These are phyloP conservation scores for Fusarium sp. DNA, from an alignment of 2,329 filamentous ascomycete genomes.

Conservation along the genomic window DNA sequence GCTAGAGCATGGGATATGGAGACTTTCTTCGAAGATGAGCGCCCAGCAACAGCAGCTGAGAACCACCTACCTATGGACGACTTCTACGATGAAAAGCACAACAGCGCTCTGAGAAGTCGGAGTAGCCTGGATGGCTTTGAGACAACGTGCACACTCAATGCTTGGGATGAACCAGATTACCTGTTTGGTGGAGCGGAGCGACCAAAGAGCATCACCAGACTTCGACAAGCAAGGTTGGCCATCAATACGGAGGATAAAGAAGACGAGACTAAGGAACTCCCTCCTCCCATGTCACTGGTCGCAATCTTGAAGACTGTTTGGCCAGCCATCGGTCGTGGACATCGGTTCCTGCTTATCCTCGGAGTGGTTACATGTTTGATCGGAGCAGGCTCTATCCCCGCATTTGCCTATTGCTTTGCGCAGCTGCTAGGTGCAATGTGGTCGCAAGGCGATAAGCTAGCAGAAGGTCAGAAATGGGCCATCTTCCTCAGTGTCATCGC, in stretches of 20 bases:
- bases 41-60: background rate
- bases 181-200: constrained; percentile 43
- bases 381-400: constrained; percentile 75
- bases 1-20: constrained; percentile 42
- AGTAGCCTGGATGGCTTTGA: constrained; percentile 22
- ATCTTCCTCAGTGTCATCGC: constrained; percentile 77
- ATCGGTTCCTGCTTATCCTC: constrained; percentile 66
- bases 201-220: constrained; percentile 48
- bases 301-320: constrained; percentile 69
- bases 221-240: constrained; percentile 18
- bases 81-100: constrained; percentile 33
- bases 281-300: constrained; percentile 35
- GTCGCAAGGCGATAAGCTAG: constrained; percentile 59
- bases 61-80: background rate
- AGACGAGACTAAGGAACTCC: background rate
- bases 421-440: constrained; percentile 79
- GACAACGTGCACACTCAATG: background rate
- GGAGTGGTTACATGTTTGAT: constrained; percentile 72
- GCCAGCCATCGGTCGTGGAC: constrained; percentile 67
- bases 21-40: constrained; percentile 1
- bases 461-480: constrained; percentile 73
- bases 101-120: constrained; percentile 6
- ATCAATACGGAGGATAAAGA: background rate
- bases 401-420: constrained; percentile 82
- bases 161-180: constrained; percentile 29